Evolutionary conservation across 495 filamentous ascomycete species (phyloP), one percentile per base, ranked within the genome.

Genomic region (Recurvomyces mirabilis): DNA sequence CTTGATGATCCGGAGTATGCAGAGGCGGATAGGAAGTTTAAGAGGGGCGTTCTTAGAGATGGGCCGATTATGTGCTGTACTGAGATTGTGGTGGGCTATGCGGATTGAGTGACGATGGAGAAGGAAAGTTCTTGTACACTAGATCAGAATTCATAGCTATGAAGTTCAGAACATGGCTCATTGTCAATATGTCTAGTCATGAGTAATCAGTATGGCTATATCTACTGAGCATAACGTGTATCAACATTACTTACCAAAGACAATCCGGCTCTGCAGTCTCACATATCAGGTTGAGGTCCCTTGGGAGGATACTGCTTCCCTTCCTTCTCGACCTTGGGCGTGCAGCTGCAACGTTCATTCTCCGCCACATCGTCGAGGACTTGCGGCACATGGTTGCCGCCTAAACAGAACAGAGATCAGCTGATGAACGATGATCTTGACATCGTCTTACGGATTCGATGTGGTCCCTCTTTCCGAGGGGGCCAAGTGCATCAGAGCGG

Each of bases 291-390:
- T 41, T 49, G 15, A 29, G 44, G 22, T 36, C 39, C 43, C 29
- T 28, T 56, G n/a, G 60, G 60, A 20, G 61, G 61, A 38, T 62
- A 66, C 41, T 51, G n/a, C 15, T 53, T 53, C 2, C 63, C 62
- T 11, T 57, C 58, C 30, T 47, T 54, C 51, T 63, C 60, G 37
- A 65, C 52, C 48, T 63, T 59, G 23, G 63, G 63, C 24, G 55
- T 65, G 52, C 73, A 75, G 2, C 65, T 66, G 58, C 68, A 78
- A 33, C 63, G 61, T 14, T 69, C 49, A 1, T 50, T 57, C 18
- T 60, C 55, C 0, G 68, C 59, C 12, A 78, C 64, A 1, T 46
- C 30, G 28, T 65, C 46, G 51, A 78, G 68, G 21, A 67, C 60
- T 13, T 20, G 25, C 1, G 63, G 54, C n/a, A 66, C 51, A 42